These are phyloP conservation scores for Diospyros lotus DNA, from an alignment of 148 eudicot species.

Conservation along the genomic window DNA sequence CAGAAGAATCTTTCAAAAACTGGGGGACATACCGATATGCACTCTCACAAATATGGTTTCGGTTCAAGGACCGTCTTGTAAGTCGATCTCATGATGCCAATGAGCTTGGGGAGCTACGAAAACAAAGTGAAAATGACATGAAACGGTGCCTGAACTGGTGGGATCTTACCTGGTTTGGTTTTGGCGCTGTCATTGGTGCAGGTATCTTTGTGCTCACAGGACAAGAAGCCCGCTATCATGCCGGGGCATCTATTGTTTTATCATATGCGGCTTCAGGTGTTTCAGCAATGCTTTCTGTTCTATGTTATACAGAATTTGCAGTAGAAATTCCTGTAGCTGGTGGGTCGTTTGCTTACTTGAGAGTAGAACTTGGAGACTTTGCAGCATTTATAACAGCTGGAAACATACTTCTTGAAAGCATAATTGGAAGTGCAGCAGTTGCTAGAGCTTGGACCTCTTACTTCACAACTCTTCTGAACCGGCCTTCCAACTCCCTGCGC, in stretches of 20 bases:
- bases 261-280: conserved; percentile 63
- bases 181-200: conserved; percentile 71
- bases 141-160: conserved; percentile 71
- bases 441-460: conserved; percentile 77
- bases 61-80: conserved; percentile 54
- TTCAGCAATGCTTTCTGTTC: conserved; percentile 78
- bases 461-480: conserved; percentile 51
- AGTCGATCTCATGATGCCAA: conserved; percentile 49
- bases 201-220: conserved; percentile 90
- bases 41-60: conserved; percentile 28
- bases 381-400: conserved; percentile 65
- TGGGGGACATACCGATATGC: conserved; percentile 47
- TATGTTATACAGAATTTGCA: conserved; percentile 84
- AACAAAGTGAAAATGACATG: conserved; percentile 57
- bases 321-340: conserved; percentile 80
- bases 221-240: conserved; percentile 54
- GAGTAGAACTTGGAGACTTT: conserved; percentile 73
- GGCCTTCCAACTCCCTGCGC: conserved; percentile 41
- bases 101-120: conserved; percentile 46
- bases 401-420: conserved; percentile 54
- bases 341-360: conserved; percentile 65
- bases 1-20: conserved; percentile 65
- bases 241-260: conserved; percentile 63
- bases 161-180: conserved; percentile 82
- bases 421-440: conserved; percentile 59